Conservation (phyloP, 768 basidiomycete genomes). For the Naematelia aurantialba region DNA sequence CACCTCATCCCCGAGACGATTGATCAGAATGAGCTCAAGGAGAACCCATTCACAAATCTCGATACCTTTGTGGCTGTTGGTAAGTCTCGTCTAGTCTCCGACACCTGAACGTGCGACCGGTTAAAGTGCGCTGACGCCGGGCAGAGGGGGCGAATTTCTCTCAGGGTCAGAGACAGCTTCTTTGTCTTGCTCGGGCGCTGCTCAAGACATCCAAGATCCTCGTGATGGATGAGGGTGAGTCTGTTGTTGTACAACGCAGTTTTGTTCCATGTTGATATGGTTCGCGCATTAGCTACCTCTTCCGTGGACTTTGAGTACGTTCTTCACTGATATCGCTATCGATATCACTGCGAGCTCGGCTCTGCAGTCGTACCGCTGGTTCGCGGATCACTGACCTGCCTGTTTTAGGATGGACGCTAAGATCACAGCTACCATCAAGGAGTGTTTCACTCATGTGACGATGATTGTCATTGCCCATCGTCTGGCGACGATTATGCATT, state of each 20-base stretch:
- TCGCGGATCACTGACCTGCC: too few relatives aligned
- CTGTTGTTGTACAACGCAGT: neutral
- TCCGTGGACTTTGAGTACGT: constrained; percentile 49
- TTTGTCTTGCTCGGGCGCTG: constrained; percentile 46
- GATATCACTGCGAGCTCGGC: neutral
- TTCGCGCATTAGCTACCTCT: constrained; percentile 37
- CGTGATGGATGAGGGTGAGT: constrained; percentile 49
- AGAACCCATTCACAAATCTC: constrained; percentile 40
- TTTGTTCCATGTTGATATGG: too few relatives aligned
- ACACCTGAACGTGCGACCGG: neutral
- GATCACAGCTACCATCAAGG: constrained; percentile 45
- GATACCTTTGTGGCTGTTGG: constrained; percentile 44
- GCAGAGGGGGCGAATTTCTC: constrained; percentile 42
- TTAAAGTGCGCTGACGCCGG: constrained; percentile 1
- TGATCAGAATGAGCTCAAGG: constrained; percentile 11
- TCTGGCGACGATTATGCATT: constrained; percentile 47
- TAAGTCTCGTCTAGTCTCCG: constrained; percentile 7
- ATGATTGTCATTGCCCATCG: constrained; percentile 50
- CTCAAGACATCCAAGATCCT: constrained; percentile 44
- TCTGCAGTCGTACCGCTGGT: neutral
- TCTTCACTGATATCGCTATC: too few relatives aligned
- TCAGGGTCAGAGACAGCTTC: constrained; percentile 48
- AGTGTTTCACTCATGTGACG: constrained; percentile 43
- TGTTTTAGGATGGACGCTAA: constrained; percentile 49
- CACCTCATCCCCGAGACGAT: constrained; percentile 32